These are phyloP conservation scores for Telopea speciosissima DNA, from an alignment of 177 flowering plant genomes.

Conservation along the genomic window DNA sequence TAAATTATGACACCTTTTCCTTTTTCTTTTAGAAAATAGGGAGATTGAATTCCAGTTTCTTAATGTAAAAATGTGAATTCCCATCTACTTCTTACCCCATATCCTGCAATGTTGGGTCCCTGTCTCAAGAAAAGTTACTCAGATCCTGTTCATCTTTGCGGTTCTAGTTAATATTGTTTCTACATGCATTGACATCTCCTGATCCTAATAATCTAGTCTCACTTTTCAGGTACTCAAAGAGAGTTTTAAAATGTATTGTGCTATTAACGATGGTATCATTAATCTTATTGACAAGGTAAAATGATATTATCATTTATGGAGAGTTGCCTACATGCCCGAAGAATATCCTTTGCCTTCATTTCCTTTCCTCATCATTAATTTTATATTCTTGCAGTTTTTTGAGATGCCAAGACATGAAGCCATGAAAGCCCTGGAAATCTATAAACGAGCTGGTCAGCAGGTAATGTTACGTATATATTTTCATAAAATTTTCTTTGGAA, in stretches of 20 bases:
- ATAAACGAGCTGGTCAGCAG: conserved; percentile 98
- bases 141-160: not conserved
- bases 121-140: not conserved
- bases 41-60: no score
- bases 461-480: conserved; percentile 24
- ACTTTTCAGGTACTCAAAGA: conserved; percentile 84
- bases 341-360: not conserved
- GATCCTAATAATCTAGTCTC: not conserved
- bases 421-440: conserved; percentile 82
- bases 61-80: not conserved
- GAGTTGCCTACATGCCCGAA: not conserved
- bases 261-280: conserved; percentile 93
- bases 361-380: not conserved
- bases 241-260: conserved; percentile 95
- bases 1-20: not conserved
- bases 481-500: not conserved
- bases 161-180: not conserved
- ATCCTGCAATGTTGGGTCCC: not conserved
- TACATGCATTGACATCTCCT: not conserved
- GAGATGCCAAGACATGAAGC: conserved; percentile 99
- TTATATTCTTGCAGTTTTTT: conserved; percentile 69
- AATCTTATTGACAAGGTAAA: conserved; percentile 95
- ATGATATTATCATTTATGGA: conserved; percentile 2
- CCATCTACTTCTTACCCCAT: not conserved
- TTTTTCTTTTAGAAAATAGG: not conserved